Evolutionary conservation across 345 rosid genomes (phyloP).

Genomic region (Viola odorata): DNA sequence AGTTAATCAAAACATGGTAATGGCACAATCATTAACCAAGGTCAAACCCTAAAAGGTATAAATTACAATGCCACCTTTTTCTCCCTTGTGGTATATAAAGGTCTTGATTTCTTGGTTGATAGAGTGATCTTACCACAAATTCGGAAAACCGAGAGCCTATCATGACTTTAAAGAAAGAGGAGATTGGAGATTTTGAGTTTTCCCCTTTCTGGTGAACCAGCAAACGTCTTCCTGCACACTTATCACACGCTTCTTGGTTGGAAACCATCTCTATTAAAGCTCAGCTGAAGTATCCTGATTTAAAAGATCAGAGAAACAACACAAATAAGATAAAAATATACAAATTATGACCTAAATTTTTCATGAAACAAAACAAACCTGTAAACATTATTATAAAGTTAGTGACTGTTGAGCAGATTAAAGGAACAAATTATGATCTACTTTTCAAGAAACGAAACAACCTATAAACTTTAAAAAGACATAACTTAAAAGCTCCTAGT

Average conservation of each 20-base stretch:
- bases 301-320: background rate
- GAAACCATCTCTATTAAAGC: slow-evolving; percentile 10
- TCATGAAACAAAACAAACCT: too few species aligned
- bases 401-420: too few species aligned
- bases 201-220: slow-evolving; percentile 13
- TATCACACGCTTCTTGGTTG: slow-evolving; percentile 22
- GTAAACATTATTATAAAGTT: too few species aligned
- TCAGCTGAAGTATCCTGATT: background rate
- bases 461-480: too few species aligned
- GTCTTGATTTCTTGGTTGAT: too few species aligned
- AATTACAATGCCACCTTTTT: too few species aligned
- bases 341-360: background rate
- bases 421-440: too few species aligned
- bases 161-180: slow-evolving; percentile 42
- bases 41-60: background rate
- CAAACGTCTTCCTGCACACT: slow-evolving; percentile 24
- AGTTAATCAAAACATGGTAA: background rate
- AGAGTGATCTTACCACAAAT: slow-evolving; percentile 25
- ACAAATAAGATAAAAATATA: background rate
- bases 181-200: slow-evolving; percentile 7
- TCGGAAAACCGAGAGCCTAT: slow-evolving; percentile 19
- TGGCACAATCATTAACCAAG: background rate
- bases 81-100: too few species aligned
- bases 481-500: too few species aligned
- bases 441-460: too few species aligned